Evolutionary conservation across 768 basidiomycete species (phyloP).

Genomic region (Mycena belliarum): DNA sequence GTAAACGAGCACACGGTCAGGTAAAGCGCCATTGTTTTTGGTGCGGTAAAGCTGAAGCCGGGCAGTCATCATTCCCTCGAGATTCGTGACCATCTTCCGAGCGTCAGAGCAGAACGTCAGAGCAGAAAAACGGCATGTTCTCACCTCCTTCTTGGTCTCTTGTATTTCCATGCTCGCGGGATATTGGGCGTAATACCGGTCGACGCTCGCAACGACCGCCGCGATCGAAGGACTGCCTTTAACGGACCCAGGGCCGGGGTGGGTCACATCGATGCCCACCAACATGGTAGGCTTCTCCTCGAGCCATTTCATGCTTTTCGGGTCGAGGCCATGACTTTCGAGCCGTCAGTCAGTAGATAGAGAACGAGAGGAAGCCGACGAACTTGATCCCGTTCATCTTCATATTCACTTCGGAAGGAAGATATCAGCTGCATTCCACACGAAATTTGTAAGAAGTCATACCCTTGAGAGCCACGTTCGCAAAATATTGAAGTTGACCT

Average conservation of each 20-base stretch:
- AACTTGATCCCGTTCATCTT: slow-evolving; percentile 82
- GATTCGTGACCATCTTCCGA: slow-evolving; percentile 73
- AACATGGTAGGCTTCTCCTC: slow-evolving; percentile 68
- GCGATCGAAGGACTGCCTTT: slow-evolving; percentile 74
- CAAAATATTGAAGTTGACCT: slow-evolving; percentile 72
- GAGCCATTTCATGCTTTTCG: slow-evolving; percentile 61
- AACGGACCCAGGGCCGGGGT: slow-evolving; percentile 75
- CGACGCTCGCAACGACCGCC: slow-evolving; percentile 80
- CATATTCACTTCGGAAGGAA: slow-evolving; percentile 56
- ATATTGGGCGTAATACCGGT: slow-evolving; percentile 63
- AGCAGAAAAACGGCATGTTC: not conserved
- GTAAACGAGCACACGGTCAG: slow-evolving; percentile 69
- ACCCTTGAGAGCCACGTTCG: slow-evolving; percentile 42
- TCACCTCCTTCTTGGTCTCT: slow-evolving; percentile 73
- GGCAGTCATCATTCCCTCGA: slow-evolving; percentile 66
- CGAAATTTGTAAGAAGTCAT: no score
- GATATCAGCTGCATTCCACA: no score
- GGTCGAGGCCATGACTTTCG: slow-evolving; percentile 46
- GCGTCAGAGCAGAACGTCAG: not conserved
- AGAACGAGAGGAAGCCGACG: slow-evolving; percentile 23
- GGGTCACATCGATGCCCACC: slow-evolving; percentile 81
- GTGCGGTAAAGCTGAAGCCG: slow-evolving; percentile 54
- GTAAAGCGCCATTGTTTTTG: slow-evolving; percentile 50
- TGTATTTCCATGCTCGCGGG: slow-evolving; percentile 77
- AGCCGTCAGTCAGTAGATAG: not conserved